Percentiles rank a stretch among this genome's conserved stretches.
Conservation (phyloP, 257 asterid genomes). For the Primulina huaijiensis region DNA sequence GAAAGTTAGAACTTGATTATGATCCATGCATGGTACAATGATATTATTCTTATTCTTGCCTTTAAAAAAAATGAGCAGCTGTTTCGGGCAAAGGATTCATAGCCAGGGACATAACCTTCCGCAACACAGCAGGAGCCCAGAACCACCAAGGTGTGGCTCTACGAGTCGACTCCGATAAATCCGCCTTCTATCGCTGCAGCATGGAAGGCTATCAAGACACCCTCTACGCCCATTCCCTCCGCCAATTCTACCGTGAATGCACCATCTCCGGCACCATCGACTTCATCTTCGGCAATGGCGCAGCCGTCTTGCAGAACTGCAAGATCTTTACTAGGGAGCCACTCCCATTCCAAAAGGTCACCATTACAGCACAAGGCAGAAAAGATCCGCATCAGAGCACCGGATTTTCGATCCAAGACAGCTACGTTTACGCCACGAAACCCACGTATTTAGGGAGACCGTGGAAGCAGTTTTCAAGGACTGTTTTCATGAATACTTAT, state of each 20-base stretch:
- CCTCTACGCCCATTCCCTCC: slow-evolving; percentile 89
- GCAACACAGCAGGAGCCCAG: slow-evolving; percentile 92
- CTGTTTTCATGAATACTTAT: slow-evolving; percentile 69
- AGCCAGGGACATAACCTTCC: slow-evolving; percentile 85
- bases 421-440: slow-evolving; percentile 59
- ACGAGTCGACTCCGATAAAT: slow-evolving; percentile 90
- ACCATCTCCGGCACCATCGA: slow-evolving; percentile 87
- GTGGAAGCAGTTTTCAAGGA: slow-evolving; percentile 78
- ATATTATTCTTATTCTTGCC: background rate
- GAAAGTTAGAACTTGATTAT: background rate
- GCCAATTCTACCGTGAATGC: slow-evolving; percentile 96
- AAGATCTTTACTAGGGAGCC: slow-evolving; percentile 69
- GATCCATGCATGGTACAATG: background rate
- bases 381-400: slow-evolving; percentile 89
- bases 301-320: slow-evolving; percentile 91
- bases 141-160: slow-evolving; percentile 89
- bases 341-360: slow-evolving; percentile 76
- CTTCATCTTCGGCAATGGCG: slow-evolving; percentile 94
- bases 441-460: slow-evolving; percentile 90
- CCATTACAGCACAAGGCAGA: slow-evolving; percentile 90
- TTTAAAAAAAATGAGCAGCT: slow-evolving; percentile 38
- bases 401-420: slow-evolving; percentile 75
- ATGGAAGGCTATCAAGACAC: slow-evolving; percentile 97
- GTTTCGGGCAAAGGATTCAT: slow-evolving; percentile 93
- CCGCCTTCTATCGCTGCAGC: slow-evolving; percentile 97